A percentile compares a stretch with the other conserved stretches of the same genome.
Conservation (phyloP, 805 yeast species). For the Clavispora asparagi region DNA sequence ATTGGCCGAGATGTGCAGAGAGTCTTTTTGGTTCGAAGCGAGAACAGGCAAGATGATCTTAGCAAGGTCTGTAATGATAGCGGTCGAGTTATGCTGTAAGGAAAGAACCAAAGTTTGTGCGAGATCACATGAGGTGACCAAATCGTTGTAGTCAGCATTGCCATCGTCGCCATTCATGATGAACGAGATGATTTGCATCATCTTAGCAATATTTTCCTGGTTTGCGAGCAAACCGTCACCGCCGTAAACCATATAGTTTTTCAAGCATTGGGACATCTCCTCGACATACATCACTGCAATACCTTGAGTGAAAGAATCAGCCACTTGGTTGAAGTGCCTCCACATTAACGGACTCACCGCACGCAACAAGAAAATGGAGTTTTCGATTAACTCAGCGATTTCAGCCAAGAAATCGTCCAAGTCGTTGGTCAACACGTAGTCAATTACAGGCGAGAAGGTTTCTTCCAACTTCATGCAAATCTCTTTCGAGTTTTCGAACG, state of each 20-base stretch:
- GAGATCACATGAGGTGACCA: slow-evolving; percentile 54
- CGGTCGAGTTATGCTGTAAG: slow-evolving; percentile 43
- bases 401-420: slow-evolving; percentile 74
- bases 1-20: slow-evolving; percentile 24
- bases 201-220: slow-evolving; percentile 42
- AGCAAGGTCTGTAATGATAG: slow-evolving; percentile 43
- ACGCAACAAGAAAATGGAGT: slow-evolving; percentile 32
- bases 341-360: slow-evolving; percentile 63
- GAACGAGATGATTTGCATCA: slow-evolving; percentile 46
- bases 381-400: slow-evolving; percentile 63
- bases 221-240: slow-evolving; percentile 35
- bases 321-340: slow-evolving; percentile 55
- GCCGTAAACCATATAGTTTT: slow-evolving; percentile 61
- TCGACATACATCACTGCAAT: slow-evolving; percentile 65
- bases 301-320: slow-evolving; percentile 28
- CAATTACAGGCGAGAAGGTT: slow-evolving; percentile 63
- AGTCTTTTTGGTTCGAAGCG: slow-evolving; percentile 18
- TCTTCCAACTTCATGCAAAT: slow-evolving; percentile 61
- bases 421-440: slow-evolving; percentile 58
- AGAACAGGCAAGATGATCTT: slow-evolving; percentile 39
- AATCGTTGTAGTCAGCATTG: slow-evolving; percentile 48
- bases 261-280: slow-evolving; percentile 68
- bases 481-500: slow-evolving; percentile 76
- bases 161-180: slow-evolving; percentile 43
- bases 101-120: slow-evolving; percentile 60